Evolutionary conservation across 2,329 filamentous ascomycete species (phyloP), one percentile per base, ranked within the genome.

Genomic region (Ophiostoma ulmi): DNA sequence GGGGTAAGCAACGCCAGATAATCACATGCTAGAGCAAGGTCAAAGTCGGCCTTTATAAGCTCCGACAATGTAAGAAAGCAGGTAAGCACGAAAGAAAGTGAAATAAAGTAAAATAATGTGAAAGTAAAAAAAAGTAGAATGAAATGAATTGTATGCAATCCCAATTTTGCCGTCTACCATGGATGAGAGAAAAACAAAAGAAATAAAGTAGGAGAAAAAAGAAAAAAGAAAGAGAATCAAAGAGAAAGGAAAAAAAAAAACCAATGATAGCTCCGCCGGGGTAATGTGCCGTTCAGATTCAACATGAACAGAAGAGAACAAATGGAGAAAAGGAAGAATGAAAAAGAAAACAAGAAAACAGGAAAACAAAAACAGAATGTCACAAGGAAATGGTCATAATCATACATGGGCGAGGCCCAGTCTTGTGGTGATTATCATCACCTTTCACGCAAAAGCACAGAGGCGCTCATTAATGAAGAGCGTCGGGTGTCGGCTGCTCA

Each of bases 401-500:
- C 35, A 65, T 39, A 65, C 20, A 65, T 39, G 63, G 61, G 35
- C 63, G 22, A 26, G 7, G n/a, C 20, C 35, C 35, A 65, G 35
- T 39, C 36, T 38, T n/a, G 35, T 1, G 20, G 7, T n/a, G 41
- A 13, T 17, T 14, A 13, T 17, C 41, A 13, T 10, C 38, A 39
- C 38, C 38, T 13, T 39, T 10, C 8, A 39, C 3, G 3, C 31
- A 31, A 31, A 31, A 39, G 8, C 38, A 39, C 38, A 39, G 38
- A 31, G 31, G 3, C 14, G 39, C 39, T 48, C 31, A 1, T 20
- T 39, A 65, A 36, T 65, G 63, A 13, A 44, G 64, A 3, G 20
- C n/a, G 5, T 78, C 78, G 2, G 79, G 76, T 3, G 78, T 71
- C 2, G 86, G 86, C 74, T 88, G 86, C 78, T 95, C 91, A 78